Evolutionary conservation across 2,329 filamentous ascomycete genomes (phyloP).

Genomic region (Berkeleyomyces basicola): DNA sequence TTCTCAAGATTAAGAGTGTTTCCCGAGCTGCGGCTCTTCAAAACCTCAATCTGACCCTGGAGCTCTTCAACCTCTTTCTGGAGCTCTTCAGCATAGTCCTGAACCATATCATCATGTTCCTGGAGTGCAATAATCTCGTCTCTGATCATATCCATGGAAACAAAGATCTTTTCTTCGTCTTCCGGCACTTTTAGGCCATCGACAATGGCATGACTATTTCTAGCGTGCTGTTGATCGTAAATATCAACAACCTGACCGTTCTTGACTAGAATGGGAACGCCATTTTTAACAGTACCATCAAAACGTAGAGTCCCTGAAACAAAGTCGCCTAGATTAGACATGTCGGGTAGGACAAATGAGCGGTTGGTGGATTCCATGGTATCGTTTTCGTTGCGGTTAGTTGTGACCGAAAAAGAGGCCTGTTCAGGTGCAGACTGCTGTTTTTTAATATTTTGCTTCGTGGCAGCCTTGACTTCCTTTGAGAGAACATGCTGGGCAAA

Average conservation of each 20-base stretch:
- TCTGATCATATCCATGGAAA: constrained; percentile 45
- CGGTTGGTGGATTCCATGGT: constrained; percentile 24
- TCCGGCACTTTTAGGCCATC: constrained; percentile 33
- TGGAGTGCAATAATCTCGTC: constrained; percentile 39
- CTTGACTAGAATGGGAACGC: constrained; percentile 39
- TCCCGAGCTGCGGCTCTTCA: constrained; percentile 25
- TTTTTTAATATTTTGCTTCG: constrained; percentile 10
- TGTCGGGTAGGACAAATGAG: constrained; percentile 38
- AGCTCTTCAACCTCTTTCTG: constrained; percentile 35
- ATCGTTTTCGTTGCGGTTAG: constrained; percentile 13
- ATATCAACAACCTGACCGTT: constrained; percentile 34
- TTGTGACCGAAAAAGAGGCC: constrained; percentile 13
- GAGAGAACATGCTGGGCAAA: constrained; percentile 13
- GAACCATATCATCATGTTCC: constrained; percentile 38
- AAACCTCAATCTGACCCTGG: constrained; percentile 31
- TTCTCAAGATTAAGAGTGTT: constrained; percentile 19
- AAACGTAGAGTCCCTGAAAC: constrained; percentile 38
- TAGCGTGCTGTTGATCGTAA: constrained; percentile 21
- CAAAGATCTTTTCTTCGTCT: constrained; percentile 41
- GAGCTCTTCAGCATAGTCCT: constrained; percentile 36
- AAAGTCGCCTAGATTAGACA: constrained; percentile 39
- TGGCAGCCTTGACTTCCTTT: constrained; percentile 12
- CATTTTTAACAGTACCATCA: constrained; percentile 33
- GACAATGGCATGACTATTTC: constrained; percentile 29
- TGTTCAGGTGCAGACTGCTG: not conserved